Conservation (phyloP, 768 basidiomycete genomes). For the Infundibulicybe gibba region DNA sequence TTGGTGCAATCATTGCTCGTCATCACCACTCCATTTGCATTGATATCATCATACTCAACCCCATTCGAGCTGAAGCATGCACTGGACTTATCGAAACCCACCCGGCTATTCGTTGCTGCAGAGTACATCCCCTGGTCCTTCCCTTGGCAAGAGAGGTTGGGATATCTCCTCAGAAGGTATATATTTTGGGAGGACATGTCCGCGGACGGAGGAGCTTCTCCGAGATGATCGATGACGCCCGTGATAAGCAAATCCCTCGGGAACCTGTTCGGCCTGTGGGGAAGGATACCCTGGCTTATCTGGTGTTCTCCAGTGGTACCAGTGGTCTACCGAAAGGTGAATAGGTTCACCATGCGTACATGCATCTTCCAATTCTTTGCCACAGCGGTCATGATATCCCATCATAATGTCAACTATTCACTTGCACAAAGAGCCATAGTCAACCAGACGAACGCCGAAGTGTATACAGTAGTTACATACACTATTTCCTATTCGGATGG, state of each 20-base stretch:
- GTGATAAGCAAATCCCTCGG: slow-evolving; percentile 30
- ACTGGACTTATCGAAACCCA: slow-evolving; percentile 25
- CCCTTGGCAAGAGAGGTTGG: slow-evolving; percentile 30
- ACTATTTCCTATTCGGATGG: no score
- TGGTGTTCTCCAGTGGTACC: slow-evolving; percentile 77
- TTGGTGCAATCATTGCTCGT: slow-evolving; percentile 27
- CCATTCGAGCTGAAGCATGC: slow-evolving; percentile 34
- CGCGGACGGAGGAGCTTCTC: slow-evolving; percentile 39
- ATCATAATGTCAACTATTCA: slow-evolving; percentile 52
- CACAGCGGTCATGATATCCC: slow-evolving; percentile 76
- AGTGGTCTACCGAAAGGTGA: slow-evolving; percentile 70
- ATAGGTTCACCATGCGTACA: background rate
- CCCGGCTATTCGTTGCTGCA: slow-evolving; percentile 31
- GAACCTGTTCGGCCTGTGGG: slow-evolving; percentile 41
- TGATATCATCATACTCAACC: slow-evolving; percentile 33
- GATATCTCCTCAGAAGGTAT: slow-evolving; percentile 39
- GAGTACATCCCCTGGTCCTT: slow-evolving; percentile 23
- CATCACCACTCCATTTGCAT: slow-evolving; percentile 26
- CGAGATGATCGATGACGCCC: slow-evolving; percentile 38
- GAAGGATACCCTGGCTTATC: slow-evolving; percentile 59
- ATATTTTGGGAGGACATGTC: slow-evolving; percentile 40
- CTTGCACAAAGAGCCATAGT: slow-evolving; percentile 34
- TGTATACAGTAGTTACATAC: no score
- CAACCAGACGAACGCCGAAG: slow-evolving; percentile 38
- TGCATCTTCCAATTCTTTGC: background rate